A percentile compares a stretch with the other conserved stretches of the same genome.
Conservation (phyloP, 1,139 yeast genomes). For the Pichia kudriavzevii region DNA sequence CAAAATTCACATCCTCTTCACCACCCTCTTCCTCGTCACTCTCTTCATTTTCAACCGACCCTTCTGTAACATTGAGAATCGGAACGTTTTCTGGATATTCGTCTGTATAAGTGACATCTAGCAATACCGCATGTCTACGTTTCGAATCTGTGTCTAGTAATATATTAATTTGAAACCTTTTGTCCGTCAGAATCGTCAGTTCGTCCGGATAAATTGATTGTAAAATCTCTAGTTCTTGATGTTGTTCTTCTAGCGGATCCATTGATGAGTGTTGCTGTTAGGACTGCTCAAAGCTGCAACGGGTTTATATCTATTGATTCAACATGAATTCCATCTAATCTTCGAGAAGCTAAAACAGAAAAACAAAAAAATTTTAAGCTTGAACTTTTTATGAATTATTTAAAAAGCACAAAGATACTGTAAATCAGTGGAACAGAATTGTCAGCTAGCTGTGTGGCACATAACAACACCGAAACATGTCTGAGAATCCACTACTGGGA, state of each 20-base stretch:
- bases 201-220: constrained; percentile 94
- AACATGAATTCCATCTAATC: too few species aligned
- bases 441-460: too few species aligned
- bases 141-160: constrained; percentile 54
- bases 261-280: too few species aligned
- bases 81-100: constrained; percentile 70
- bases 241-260: constrained; percentile 71
- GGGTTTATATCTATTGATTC: too few species aligned
- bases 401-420: too few species aligned
- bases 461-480: constrained; percentile 3
- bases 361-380: too few species aligned
- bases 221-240: constrained; percentile 74
- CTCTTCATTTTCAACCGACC: constrained; percentile 20
- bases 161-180: constrained; percentile 40
- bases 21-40: constrained; percentile 29
- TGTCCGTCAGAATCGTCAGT: constrained; percentile 38
- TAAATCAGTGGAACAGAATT: too few species aligned
- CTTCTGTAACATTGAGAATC: constrained; percentile 33
- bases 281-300: too few species aligned
- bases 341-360: too few species aligned
- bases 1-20: constrained; percentile 33
- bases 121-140: constrained; percentile 42
- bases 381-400: too few species aligned
- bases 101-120: constrained; percentile 61
- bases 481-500: constrained; percentile 13